These are phyloP conservation scores for Candolleomyces efflorescens DNA, from an alignment of 768 basidiomycete genomes.

Conservation along the genomic window DNA sequence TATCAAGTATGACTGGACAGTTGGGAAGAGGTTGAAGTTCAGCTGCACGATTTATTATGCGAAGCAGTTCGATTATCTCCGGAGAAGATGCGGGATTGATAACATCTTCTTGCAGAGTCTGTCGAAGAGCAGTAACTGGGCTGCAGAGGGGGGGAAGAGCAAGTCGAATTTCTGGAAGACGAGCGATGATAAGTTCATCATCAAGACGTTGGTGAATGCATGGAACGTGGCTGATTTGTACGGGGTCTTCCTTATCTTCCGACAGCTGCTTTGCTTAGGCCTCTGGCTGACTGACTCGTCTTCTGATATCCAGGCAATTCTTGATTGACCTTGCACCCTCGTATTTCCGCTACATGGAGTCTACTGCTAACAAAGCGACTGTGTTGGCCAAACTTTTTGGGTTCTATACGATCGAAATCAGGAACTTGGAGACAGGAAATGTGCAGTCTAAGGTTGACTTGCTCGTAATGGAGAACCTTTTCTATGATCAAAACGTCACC, in stretches of 20 bases:
- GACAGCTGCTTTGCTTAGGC: neutral
- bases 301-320: slow-evolving; percentile 51
- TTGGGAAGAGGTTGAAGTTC: slow-evolving; percentile 70
- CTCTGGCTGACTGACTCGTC: neutral
- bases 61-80: slow-evolving; percentile 67
- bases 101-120: slow-evolving; percentile 58
- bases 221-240: slow-evolving; percentile 87
- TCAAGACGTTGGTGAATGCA: slow-evolving; percentile 81
- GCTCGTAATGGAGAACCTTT: slow-evolving; percentile 83
- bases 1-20: slow-evolving; percentile 78
- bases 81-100: slow-evolving; percentile 65
- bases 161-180: slow-evolving; percentile 82
- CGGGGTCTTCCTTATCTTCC: slow-evolving; percentile 24
- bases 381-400: slow-evolving; percentile 77
- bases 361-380: slow-evolving; percentile 61
- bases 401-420: slow-evolving; percentile 75
- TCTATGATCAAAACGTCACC: slow-evolving; percentile 61
- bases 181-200: slow-evolving; percentile 69
- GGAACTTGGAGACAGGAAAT: slow-evolving; percentile 64
- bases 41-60: slow-evolving; percentile 84
- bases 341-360: slow-evolving; percentile 76
- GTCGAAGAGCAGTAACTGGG: slow-evolving; percentile 58
- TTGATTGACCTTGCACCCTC: slow-evolving; percentile 72
- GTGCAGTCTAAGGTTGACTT: slow-evolving; percentile 69
- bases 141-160: slow-evolving; percentile 78